These are phyloP conservation scores for Ogataea angusta DNA, from an alignment of 805 yeast genomes.

Conservation along the genomic window DNA sequence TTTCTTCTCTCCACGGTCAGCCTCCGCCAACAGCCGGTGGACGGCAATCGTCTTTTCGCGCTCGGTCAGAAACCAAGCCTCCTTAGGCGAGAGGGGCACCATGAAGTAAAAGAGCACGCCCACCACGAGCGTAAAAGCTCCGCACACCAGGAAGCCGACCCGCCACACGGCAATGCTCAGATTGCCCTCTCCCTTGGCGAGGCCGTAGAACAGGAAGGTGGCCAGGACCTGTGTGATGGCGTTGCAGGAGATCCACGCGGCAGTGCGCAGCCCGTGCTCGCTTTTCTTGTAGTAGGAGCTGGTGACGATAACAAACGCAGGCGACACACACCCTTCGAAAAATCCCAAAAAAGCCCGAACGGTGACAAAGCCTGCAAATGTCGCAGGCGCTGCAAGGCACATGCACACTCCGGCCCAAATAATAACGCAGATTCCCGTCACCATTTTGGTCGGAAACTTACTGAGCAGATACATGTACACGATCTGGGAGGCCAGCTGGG, in stretches of 20 bases:
- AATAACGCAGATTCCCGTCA: conserved; percentile 43
- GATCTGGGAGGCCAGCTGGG: conserved; percentile 43
- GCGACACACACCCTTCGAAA: conserved; percentile 43
- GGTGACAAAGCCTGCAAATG: conserved; percentile 41
- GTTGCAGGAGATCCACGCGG: conserved; percentile 35
- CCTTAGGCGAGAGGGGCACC: conserved; percentile 49
- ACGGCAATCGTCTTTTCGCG: conserved; percentile 46
- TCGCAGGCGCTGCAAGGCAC: conserved; percentile 28
- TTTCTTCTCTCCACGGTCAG: conserved; percentile 42
- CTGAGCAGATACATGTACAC: conserved; percentile 45
- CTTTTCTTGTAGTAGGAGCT: conserved; percentile 50
- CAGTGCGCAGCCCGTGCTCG: conserved; percentile 40
- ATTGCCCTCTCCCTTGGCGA: conserved; percentile 34
- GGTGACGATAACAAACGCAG: conserved; percentile 51
- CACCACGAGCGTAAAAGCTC: conserved; percentile 49
- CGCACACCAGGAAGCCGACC: conserved; percentile 54
- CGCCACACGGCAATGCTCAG: conserved; percentile 59
- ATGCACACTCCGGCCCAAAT: conserved; percentile 48
- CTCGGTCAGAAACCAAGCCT: conserved; percentile 47
- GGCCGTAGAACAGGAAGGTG: conserved; percentile 43
- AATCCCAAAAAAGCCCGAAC: conserved; percentile 50
- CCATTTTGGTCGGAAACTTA: conserved; percentile 49
- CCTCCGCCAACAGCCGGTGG: conserved; percentile 42
- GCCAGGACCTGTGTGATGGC: conserved; percentile 46
- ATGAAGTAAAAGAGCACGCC: conserved; percentile 38